Percentiles rank a stretch among this genome's conserved stretches.
phyloP scores from a whole-genome alignment of 371 early-diverging fungal species.

The Mucor plumbeus region DNA sequence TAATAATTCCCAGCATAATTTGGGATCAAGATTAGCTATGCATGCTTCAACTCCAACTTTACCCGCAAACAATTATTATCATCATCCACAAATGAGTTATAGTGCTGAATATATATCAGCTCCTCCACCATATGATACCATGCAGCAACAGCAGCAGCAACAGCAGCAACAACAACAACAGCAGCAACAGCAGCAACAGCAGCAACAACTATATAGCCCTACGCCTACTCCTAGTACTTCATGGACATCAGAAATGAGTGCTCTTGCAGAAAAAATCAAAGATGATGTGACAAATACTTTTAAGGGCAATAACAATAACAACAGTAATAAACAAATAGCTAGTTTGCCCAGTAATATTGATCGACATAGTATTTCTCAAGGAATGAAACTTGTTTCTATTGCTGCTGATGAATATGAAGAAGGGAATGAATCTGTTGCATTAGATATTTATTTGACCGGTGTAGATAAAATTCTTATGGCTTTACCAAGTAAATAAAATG shows the following conservation, averaged over 20 bases:
- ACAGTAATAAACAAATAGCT: background rate
- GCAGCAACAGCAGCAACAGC: conserved; percentile 5
- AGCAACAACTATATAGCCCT: conserved; percentile 12
- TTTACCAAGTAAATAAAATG: conserved; percentile 51
- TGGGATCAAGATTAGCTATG: conserved; percentile 15
- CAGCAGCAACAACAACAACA: no score
- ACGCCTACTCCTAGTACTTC: conserved; percentile 40
- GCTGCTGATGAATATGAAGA: conserved; percentile 62
- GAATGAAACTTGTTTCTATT: conserved; percentile 59
- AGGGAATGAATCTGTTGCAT: conserved; percentile 53
- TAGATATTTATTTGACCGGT: conserved; percentile 60
- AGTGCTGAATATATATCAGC: conserved; percentile 20
- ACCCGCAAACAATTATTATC: conserved; percentile 4
- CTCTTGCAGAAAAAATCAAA: conserved; percentile 40
- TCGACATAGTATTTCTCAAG: conserved; percentile 54
- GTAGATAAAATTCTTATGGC: conserved; percentile 59
- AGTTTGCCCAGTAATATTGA: conserved; percentile 22
- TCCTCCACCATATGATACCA: conserved; percentile 30
- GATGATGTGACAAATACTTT: conserved; percentile 32
- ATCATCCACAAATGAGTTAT: conserved; percentile 21
- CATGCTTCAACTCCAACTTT: conserved; percentile 11
- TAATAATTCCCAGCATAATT: conserved; percentile 7
- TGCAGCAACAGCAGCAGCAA: background rate
- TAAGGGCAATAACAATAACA: conserved; percentile 3
- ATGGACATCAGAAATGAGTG: conserved; percentile 49